A percentile compares a stretch with the other conserved stretches of the same genome.
Conservation (phyloP, 2,329 filamentous ascomycete genomes). For the Fusarium miscanthi region DNA sequence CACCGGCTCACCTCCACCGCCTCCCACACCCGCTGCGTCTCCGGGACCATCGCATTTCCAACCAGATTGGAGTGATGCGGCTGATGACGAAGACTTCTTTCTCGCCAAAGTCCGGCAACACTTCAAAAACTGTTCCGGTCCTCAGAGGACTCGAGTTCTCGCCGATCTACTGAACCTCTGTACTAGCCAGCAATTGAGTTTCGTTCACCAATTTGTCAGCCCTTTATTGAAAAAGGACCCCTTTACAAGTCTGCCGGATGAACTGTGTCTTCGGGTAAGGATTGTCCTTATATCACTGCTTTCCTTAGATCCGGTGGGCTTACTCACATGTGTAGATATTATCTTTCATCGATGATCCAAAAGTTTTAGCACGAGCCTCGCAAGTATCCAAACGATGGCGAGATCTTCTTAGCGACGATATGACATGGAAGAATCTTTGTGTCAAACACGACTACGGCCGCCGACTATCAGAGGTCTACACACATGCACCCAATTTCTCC, state of each 20-base stretch:
- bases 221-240: slow-evolving; percentile 96
- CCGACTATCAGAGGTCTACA: slow-evolving; percentile 64
- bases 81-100: slow-evolving; percentile 85
- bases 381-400: slow-evolving; percentile 97
- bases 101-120: slow-evolving; percentile 81
- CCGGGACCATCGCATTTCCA: slow-evolving; percentile 70
- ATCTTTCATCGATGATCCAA: slow-evolving; percentile 96
- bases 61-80: slow-evolving; percentile 80
- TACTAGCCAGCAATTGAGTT: slow-evolving; percentile 93
- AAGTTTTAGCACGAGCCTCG: slow-evolving; percentile 89
- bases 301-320: not conserved
- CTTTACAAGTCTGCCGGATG: slow-evolving; percentile 90
- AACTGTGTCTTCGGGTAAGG: slow-evolving; percentile 87
- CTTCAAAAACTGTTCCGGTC: slow-evolving; percentile 80
- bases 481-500: slow-evolving; percentile 46
- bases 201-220: slow-evolving; percentile 95
- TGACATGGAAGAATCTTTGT: slow-evolving; percentile 97
- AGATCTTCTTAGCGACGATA: slow-evolving; percentile 92
- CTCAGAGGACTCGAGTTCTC: slow-evolving; percentile 82
- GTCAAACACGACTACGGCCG: slow-evolving; percentile 91
- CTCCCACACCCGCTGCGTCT: slow-evolving; percentile 73
- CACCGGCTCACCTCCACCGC: slow-evolving; percentile 71
- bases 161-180: slow-evolving; percentile 93
- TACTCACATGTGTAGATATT: slow-evolving; percentile 72
- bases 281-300: not conserved